These are phyloP conservation scores for Tricholoma bakamatsutake DNA, from an alignment of 768 basidiomycete genomes.

Conservation along the genomic window DNA sequence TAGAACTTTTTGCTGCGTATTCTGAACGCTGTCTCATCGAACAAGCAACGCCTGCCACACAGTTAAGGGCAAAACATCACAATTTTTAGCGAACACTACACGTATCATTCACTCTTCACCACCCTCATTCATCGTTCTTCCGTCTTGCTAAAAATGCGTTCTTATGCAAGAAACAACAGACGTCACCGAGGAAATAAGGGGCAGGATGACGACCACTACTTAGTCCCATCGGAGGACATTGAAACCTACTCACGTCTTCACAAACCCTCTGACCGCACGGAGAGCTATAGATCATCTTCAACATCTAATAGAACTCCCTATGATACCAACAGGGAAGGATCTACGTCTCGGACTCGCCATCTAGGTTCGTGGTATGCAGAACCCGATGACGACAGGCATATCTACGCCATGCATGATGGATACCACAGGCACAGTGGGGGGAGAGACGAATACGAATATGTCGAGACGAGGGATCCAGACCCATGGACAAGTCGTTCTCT, in stretches of 20 bases:
- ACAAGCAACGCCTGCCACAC: conserved; percentile 4
- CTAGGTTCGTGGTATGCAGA: conserved; percentile 49
- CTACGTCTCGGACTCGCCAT: conserved; percentile 47
- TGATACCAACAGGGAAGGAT: conserved; percentile 44
- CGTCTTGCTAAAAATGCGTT: conserved; percentile 31
- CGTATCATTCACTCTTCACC: conserved; percentile 24
- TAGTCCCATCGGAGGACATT: conserved; percentile 42
- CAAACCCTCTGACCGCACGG: conserved; percentile 41
- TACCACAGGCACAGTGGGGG: conserved; percentile 39
- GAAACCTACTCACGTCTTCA: conserved; percentile 48
- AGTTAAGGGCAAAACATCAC: conserved; percentile 25
- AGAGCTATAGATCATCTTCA: conserved; percentile 42
- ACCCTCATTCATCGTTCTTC: conserved; percentile 17
- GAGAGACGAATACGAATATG: conserved; percentile 42
- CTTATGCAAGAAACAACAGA: conserved; percentile 41
- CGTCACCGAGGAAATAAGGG: conserved; percentile 48
- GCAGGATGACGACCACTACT: conserved; percentile 43
- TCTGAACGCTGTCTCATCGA: conserved; percentile 9
- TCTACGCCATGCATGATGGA: conserved; percentile 33
- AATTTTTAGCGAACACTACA: conserved; percentile 27
- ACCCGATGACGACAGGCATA: conserved; percentile 39
- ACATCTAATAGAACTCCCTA: conserved; percentile 37
- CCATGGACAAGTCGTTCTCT: conserved; percentile 34
- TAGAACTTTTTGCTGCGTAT: conserved; percentile 10
- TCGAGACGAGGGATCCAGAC: conserved; percentile 38